Conservation (phyloP, 1,284 basidiomycete genomes). For the Apiotrichum porosum region DNA sequence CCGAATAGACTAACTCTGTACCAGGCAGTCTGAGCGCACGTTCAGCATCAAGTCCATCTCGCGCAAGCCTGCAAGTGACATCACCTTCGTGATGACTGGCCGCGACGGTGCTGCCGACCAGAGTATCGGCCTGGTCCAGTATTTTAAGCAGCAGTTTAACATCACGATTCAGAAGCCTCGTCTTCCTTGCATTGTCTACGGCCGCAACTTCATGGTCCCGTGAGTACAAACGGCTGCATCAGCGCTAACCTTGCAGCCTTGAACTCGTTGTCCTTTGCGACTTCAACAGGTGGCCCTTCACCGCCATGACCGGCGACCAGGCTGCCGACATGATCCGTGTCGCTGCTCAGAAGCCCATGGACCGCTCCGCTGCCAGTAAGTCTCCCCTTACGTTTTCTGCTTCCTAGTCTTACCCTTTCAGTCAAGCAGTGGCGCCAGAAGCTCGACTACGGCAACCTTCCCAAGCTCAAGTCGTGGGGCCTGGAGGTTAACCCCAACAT, state of each 20-base stretch:
- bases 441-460: conserved; percentile 37
- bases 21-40: conserved; percentile 26
- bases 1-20: not conserved
- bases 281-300: conserved; percentile 41
- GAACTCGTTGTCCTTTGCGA: conserved; percentile 41
- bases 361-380: conserved; percentile 37
- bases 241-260: conserved; percentile 24
- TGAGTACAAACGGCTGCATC: conserved; percentile 16
- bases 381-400: not conserved
- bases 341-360: conserved; percentile 44
- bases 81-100: conserved; percentile 39
- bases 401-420: conserved; percentile 3
- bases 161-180: conserved; percentile 36
- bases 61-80: conserved; percentile 27
- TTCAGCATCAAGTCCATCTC: conserved; percentile 38
- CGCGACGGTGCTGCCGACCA: conserved; percentile 35
- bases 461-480: conserved; percentile 48
- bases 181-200: conserved; percentile 44
- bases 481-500: conserved; percentile 42
- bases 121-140: conserved; percentile 36
- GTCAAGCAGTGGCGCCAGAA: conserved; percentile 39
- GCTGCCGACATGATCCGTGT: conserved; percentile 49
- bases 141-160: conserved; percentile 46
- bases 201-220: conserved; percentile 45
- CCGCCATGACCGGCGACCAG: conserved; percentile 31